These are phyloP conservation scores for Arthrinium phaeospermum DNA, from an alignment of 2,329 filamentous ascomycete species.

Conservation along the genomic window DNA sequence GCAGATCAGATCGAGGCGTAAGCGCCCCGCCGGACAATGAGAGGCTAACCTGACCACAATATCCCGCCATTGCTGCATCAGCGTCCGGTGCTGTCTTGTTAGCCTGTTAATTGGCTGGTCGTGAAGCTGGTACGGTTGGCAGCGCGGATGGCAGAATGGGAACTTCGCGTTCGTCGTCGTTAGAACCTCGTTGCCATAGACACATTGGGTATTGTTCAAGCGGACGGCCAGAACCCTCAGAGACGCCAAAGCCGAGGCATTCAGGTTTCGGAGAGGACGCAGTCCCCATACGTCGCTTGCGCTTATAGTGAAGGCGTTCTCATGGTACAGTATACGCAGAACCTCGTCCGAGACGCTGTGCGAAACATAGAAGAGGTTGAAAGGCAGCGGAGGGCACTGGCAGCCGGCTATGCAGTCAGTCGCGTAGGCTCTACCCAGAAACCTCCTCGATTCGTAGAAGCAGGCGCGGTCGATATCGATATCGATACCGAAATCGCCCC, in stretches of 20 bases:
- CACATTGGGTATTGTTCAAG: neutral
- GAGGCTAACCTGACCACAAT: neutral
- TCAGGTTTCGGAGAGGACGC: slow-evolving; percentile 12
- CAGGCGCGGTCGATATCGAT: neutral
- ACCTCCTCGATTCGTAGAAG: neutral
- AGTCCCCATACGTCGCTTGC: slow-evolving; percentile 15
- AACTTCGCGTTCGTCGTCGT: neutral
- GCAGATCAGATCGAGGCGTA: neutral
- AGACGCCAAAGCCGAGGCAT: neutral
- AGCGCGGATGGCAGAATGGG: neutral
- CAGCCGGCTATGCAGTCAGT: slow-evolving; percentile 12
- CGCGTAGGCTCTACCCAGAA: neutral
- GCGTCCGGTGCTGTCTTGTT: neutral
- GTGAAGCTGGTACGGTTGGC: neutral
- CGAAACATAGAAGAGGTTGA: slow-evolving; percentile 14
- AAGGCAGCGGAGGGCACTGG: slow-evolving; percentile 14
- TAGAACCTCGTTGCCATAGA: neutral
- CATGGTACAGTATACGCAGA: slow-evolving; percentile 13
- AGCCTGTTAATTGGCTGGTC: neutral
- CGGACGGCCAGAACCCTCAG: neutral
- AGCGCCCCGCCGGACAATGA: neutral
- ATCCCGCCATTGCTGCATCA: neutral
- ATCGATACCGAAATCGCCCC: no score
- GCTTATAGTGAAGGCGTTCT: slow-evolving; percentile 20
- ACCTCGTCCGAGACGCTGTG: slow-evolving; percentile 6